phyloP scores from a whole-genome alignment of 2,329 filamentous ascomycete species.

The Malbranchea zuffiana region DNA sequence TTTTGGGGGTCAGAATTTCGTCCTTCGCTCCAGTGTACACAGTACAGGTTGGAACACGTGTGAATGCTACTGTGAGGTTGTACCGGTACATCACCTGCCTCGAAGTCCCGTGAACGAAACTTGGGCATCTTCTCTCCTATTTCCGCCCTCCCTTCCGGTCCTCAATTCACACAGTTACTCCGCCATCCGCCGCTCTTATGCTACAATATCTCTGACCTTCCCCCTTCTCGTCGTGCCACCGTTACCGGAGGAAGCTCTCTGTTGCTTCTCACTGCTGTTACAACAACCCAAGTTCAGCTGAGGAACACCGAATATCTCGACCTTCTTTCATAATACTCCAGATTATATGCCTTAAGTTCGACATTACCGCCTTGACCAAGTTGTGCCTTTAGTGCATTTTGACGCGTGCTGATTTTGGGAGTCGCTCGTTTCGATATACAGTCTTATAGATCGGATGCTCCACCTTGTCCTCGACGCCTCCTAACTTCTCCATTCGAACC shows the following conservation, averaged over 20 bases:
- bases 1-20: too few species aligned
- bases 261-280: too few species aligned
- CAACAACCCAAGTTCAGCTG: too few species aligned
- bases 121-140: not conserved
- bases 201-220: constrained; percentile 4
- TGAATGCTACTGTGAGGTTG: constrained; percentile 1
- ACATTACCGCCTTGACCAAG: not conserved
- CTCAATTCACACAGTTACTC: constrained; percentile 6
- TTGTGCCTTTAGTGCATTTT: too few species aligned
- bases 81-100: constrained; percentile 2
- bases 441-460: not conserved
- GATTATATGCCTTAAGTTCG: constrained; percentile 5
- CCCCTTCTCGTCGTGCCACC: not conserved
- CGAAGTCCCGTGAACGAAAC: not conserved
- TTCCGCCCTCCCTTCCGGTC: constrained; percentile 1
- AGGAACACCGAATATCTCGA: too few species aligned
- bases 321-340: not conserved
- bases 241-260: too few species aligned
- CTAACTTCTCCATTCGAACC: not conserved
- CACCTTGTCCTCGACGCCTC: not conserved
- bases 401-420: too few species aligned
- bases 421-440: constrained; percentile 1
- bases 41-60: not conserved
- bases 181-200: constrained; percentile 7
- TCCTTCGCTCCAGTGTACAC: not conserved